phyloP scores from a whole-genome alignment of 345 rosid species.

The Eucalyptus polybractea region DNA sequence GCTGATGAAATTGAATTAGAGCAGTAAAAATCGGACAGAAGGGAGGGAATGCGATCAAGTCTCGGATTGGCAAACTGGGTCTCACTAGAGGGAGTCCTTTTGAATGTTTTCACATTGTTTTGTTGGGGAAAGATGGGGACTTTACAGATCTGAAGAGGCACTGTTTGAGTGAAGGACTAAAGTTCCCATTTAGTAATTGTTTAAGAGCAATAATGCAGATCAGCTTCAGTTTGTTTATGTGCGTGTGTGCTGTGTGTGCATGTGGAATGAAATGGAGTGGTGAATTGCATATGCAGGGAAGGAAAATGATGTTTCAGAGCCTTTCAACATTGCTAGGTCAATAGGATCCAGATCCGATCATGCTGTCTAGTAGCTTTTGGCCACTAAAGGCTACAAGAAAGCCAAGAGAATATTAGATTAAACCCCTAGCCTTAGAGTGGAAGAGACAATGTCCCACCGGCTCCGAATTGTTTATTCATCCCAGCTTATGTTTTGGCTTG shows the following conservation, averaged over 20 bases:
- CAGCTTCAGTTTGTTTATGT: neutral
- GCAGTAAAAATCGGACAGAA: neutral
- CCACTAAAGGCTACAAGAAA: neutral
- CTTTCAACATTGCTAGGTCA: neutral
- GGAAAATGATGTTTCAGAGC: neutral
- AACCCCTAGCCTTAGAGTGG: neutral
- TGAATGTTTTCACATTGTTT: neutral
- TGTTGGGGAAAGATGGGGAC: neutral
- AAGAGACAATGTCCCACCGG: neutral
- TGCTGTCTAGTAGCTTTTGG: constrained; percentile 2
- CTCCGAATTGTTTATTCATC: neutral
- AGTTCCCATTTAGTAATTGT: neutral
- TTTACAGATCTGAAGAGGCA: neutral
- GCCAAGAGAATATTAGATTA: neutral
- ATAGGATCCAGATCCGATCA: neutral
- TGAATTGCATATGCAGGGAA: constrained; percentile 3
- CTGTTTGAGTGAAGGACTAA: neutral
- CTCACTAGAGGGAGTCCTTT: neutral
- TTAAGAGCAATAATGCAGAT: neutral
- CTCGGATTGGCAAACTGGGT: neutral
- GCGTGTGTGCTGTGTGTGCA: neutral
- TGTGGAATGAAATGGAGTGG: neutral
- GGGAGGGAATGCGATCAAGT: neutral
- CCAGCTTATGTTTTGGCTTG: neutral
- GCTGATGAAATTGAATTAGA: neutral